A percentile compares a stretch with the other conserved stretches of the same genome.
phyloP scores from a whole-genome alignment of 495 filamentous ascomycete genomes.

The Parachaetomium inaequale region DNA sequence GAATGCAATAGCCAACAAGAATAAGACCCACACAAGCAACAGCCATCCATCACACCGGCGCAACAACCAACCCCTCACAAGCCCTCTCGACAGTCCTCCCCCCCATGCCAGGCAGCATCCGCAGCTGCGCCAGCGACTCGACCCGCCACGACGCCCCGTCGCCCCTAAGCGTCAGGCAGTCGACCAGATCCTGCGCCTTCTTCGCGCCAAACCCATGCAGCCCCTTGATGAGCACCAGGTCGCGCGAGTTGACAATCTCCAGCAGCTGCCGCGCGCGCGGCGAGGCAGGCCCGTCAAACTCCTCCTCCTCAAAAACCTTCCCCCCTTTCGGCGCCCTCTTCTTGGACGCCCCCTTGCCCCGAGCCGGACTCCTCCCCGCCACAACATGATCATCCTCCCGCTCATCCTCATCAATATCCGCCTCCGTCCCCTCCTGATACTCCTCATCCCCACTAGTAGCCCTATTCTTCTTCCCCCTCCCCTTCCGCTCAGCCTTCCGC shows the following conservation, averaged over 20 bases:
- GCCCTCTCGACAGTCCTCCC: constrained; percentile 56
- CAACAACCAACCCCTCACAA: constrained; percentile 40
- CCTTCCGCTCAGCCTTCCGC: not conserved
- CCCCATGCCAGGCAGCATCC: constrained; percentile 56
- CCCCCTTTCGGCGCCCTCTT: not conserved
- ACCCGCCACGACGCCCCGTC: constrained; percentile 43
- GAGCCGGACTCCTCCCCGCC: constrained; percentile 32
- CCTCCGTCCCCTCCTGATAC: constrained; percentile 39
- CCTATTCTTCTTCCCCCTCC: constrained; percentile 7
- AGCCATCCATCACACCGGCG: constrained; percentile 37
- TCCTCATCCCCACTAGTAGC: constrained; percentile 28
- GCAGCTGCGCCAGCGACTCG: constrained; percentile 49
- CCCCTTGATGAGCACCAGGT: constrained; percentile 63
- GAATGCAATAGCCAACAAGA: not conserved
- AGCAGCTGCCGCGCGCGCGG: constrained; percentile 70
- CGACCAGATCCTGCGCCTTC: constrained; percentile 61
- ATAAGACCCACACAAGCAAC: constrained; percentile 19
- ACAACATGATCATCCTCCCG: too few relatives aligned
- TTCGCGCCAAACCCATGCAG: constrained; percentile 69
- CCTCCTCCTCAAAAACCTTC: not conserved
- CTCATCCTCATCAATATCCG: constrained; percentile 47
- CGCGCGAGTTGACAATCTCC: constrained; percentile 80
- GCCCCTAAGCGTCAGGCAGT: constrained; percentile 49
- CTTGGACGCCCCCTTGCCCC: constrained; percentile 30
- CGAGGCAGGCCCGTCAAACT: constrained; percentile 33